phyloP scores from a whole-genome alignment of 2,329 filamentous ascomycete genomes.

The Phialocephala sp. region DNA sequence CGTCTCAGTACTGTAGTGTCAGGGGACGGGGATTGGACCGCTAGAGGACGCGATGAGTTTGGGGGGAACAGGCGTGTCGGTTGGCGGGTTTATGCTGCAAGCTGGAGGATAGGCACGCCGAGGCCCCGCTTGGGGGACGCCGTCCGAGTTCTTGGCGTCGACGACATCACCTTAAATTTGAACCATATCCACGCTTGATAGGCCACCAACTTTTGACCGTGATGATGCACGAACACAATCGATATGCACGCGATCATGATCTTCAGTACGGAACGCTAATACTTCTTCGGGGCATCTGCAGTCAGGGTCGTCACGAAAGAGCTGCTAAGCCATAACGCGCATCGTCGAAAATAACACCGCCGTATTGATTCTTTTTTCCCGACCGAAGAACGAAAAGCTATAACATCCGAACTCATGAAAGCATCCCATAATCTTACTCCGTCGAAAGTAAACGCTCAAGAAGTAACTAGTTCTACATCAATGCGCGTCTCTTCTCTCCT shows the following conservation, averaged over 20 bases:
- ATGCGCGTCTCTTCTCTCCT: neutral
- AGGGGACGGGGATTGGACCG: constrained; percentile 1
- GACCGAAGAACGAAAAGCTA: constrained; percentile 6
- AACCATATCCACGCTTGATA: neutral
- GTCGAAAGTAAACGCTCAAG: constrained; percentile 20
- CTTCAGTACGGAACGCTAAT: neutral
- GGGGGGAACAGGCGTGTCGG: constrained; percentile 11
- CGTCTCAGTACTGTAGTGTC: too few relatives aligned
- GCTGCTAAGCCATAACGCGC: neutral
- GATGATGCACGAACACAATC: constrained; percentile 7
- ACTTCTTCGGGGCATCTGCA: neutral
- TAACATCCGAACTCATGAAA: neutral
- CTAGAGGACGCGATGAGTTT: neutral
- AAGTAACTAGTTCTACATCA: constrained; percentile 3
- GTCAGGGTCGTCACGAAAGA: neutral
- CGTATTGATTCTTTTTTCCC: constrained; percentile 7
- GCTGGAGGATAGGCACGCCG: neutral
- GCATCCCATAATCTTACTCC: constrained; percentile 17
- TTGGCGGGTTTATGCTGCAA: constrained; percentile 6
- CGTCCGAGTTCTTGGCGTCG: neutral
- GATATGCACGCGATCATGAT: constrained; percentile 4
- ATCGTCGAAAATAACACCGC: neutral
- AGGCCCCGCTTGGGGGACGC: neutral
- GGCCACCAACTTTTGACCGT: neutral
- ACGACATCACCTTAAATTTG: neutral